Evolutionary conservation across 768 basidiomycete species (phyloP).

Genomic region (Lentinula boryana): DNA sequence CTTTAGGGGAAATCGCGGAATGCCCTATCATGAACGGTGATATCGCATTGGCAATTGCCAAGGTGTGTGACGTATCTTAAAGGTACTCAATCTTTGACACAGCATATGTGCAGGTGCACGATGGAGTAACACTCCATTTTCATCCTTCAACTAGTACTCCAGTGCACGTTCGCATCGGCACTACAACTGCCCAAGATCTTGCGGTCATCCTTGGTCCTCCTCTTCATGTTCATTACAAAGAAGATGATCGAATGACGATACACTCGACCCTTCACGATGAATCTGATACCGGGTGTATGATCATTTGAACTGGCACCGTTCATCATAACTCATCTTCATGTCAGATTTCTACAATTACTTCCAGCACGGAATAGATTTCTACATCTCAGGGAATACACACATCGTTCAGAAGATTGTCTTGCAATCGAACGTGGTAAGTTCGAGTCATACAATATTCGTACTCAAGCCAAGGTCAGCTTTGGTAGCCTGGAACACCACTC

Average conservation of each 20-base stretch:
- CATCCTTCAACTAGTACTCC: slow-evolving; percentile 47
- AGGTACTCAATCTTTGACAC: neutral
- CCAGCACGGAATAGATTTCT: slow-evolving; percentile 84
- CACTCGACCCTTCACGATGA: slow-evolving; percentile 54
- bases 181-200: slow-evolving; percentile 81
- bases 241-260: slow-evolving; percentile 84
- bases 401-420: slow-evolving; percentile 78
- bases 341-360: slow-evolving; percentile 92
- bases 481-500: slow-evolving; percentile 80
- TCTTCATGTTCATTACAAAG: slow-evolving; percentile 74
- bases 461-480: neutral
- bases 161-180: slow-evolving; percentile 58
- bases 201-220: slow-evolving; percentile 76
- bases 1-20: slow-evolving; percentile 66
- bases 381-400: slow-evolving; percentile 68
- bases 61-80: slow-evolving; percentile 34
- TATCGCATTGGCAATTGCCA: slow-evolving; percentile 58
- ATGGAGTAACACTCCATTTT: slow-evolving; percentile 67
- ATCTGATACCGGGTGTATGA: slow-evolving; percentile 46
- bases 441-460: slow-evolving; percentile 16
- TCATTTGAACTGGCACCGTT: neutral
- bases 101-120: slow-evolving; percentile 49
- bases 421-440: slow-evolving; percentile 79
- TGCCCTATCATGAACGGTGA: slow-evolving; percentile 70
- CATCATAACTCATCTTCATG: neutral